Conservation (phyloP, 2,329 filamentous ascomycete species). For the Diaporthe sp. region DNA sequence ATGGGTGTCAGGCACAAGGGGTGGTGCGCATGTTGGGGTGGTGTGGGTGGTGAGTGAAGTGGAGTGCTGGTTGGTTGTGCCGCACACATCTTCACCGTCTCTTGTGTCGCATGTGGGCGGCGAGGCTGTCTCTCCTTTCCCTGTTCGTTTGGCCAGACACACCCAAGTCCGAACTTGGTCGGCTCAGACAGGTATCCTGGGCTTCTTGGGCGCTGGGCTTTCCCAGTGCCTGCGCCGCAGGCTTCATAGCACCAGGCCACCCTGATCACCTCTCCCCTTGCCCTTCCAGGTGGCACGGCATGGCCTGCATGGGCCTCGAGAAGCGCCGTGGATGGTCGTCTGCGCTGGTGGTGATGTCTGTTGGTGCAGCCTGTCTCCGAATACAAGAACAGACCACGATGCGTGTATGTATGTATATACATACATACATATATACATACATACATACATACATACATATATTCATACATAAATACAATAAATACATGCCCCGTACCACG, state of each 20-base stretch:
- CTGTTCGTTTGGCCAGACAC: background rate
- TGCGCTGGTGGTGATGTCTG: background rate
- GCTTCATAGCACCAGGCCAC: background rate
- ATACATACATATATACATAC: no score
- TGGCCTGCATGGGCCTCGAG: conserved; percentile 7
- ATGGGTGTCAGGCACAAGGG: background rate
- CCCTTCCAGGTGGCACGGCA: background rate
- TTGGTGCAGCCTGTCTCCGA: background rate
- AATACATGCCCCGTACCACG: background rate
- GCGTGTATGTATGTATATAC: no score
- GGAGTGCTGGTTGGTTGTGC: background rate
- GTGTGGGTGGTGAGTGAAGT: background rate
- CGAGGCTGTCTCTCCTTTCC: background rate
- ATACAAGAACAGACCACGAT: background rate
- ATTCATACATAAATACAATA: no score
- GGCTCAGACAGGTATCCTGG: background rate
- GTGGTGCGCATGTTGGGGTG: background rate
- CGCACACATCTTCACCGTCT: background rate
- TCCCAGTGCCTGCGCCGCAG: background rate
- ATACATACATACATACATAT: no score
- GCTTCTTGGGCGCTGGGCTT: background rate
- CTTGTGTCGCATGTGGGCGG: background rate
- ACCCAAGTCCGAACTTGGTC: background rate
- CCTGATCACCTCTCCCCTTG: background rate
- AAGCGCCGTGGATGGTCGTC: background rate